Base-by-base conservation (phyloP, 768 basidiomycete genomes). In the Podaxis mareebaensis region DNA sequence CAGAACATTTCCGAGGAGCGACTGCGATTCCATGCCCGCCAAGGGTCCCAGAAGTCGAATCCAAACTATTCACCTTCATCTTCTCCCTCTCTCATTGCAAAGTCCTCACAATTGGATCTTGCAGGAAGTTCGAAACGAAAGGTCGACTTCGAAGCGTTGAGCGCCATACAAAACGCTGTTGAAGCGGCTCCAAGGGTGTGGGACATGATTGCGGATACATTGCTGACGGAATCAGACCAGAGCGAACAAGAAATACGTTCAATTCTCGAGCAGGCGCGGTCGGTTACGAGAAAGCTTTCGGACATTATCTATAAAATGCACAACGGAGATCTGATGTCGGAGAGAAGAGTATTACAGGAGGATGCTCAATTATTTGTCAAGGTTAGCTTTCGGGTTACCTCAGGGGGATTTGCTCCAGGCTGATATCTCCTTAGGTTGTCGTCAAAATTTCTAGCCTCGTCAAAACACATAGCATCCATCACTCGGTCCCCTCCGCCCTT, bases 341-440 rank as follows among this genome's bases (percentile, higher is more conserved):
- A 92, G 65, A 79, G 82, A 66, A 89, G 80, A 69, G 75, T 83
- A 15, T 74, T 96, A 56, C 87, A 88, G 44, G 90, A 93, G 63
- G 87, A 93, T 67, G 92, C 92, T 0, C 88, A 90, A 71, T 64
- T 82, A 54, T 96, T 97, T 70, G 84, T 92, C 63, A 95, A 92
- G 83, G 93, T 92, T 70, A 69, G 73, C 15, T 33, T 48, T n/a
- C 53, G 24, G n/a, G 44, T 24, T n/a, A 3, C 44, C 13, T 20
- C n/a, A 49, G 22, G 22, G 49, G 24, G 49, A 51, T 15, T 5
- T 44, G 15, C 22, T 12, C 3, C 13, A 24, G 13, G 13, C 24
- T 51, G 20, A 24, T 12, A 24, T 12, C 10, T 13, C 12, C 26
- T 12, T 66, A 93, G 92, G 83, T 83, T 54, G 90, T 95, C 20